These are phyloP conservation scores for Hansenula sp. DNA, from an alignment of 1,139 yeast species.

Conservation along the genomic window DNA sequence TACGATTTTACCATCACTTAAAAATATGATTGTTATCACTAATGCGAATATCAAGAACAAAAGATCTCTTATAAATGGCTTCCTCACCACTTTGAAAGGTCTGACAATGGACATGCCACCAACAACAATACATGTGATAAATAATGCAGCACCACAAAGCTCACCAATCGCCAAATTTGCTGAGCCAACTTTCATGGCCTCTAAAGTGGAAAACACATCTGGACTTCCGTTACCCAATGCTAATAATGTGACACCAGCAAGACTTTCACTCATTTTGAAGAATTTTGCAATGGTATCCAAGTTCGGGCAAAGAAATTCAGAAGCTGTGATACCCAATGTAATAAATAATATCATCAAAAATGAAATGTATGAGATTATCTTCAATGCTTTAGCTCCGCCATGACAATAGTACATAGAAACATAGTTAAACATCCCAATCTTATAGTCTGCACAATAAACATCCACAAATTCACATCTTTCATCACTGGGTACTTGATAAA, in stretches of 20 bases:
- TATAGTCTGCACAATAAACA: slow-evolving; percentile 36
- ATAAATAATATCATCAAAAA: slow-evolving; percentile 44
- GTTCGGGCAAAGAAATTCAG: slow-evolving; percentile 76
- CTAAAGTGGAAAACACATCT: slow-evolving; percentile 80
- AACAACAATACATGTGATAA: slow-evolving; percentile 72
- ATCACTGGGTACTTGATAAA: slow-evolving; percentile 22
- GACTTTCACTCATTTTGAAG: slow-evolving; percentile 67
- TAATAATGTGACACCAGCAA: slow-evolving; percentile 83
- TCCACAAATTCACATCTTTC: slow-evolving; percentile 44
- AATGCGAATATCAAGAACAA: slow-evolving; percentile 31
- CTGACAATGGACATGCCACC: slow-evolving; percentile 70
- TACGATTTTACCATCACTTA: slow-evolving; percentile 50
- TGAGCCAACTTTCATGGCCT: slow-evolving; percentile 68
- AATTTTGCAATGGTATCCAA: slow-evolving; percentile 58
- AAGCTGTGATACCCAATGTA: slow-evolving; percentile 69
- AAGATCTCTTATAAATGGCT: slow-evolving; percentile 43
- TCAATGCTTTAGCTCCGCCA: slow-evolving; percentile 17
- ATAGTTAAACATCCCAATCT: slow-evolving; percentile 41
- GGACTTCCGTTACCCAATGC: slow-evolving; percentile 95
- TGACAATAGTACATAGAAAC: slow-evolving; percentile 39
- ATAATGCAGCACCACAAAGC: slow-evolving; percentile 78
- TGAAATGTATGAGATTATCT: slow-evolving; percentile 18
- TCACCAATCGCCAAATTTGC: slow-evolving; percentile 85
- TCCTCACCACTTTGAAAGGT: slow-evolving; percentile 57
- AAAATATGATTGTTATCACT: slow-evolving; percentile 35